Evolutionary conservation across 1,284 basidiomycete species (phyloP).

Genomic region (Ustilago loliicola): DNA sequence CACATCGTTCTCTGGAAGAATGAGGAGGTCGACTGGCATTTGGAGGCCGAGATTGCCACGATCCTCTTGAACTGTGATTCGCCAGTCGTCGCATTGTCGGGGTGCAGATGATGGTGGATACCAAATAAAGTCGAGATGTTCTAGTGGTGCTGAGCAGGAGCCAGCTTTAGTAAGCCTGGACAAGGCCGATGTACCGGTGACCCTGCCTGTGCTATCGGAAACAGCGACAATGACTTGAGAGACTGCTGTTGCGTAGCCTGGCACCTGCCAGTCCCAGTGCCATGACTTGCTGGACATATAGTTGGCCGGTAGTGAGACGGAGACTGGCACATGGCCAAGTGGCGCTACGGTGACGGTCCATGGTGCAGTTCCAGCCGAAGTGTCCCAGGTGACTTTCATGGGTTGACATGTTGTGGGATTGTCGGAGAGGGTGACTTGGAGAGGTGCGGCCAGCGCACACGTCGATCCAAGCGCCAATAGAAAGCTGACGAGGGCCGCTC

Average conservation of each 20-base stretch:
- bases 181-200: constrained; percentile 33
- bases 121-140: constrained; percentile 53
- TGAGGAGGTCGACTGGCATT: constrained; percentile 45
- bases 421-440: constrained; percentile 35
- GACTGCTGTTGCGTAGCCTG: constrained; percentile 23
- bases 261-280: constrained; percentile 44
- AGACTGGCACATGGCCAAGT: constrained; percentile 39
- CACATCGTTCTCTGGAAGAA: constrained; percentile 41
- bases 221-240: constrained; percentile 46
- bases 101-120: constrained; percentile 33
- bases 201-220: constrained; percentile 40
- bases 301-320: constrained; percentile 34
- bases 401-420: constrained; percentile 42
- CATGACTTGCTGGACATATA: constrained; percentile 37
- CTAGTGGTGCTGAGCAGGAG: constrained; percentile 36
- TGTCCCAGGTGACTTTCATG: constrained; percentile 41
- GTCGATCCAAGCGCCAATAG: constrained; percentile 25
- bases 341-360: constrained; percentile 53
- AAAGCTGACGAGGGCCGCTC: not conserved
- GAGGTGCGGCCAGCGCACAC: constrained; percentile 40
- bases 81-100: constrained; percentile 46
- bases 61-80: constrained; percentile 46
- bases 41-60: constrained; percentile 38
- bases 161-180: constrained; percentile 20
- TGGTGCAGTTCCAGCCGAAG: constrained; percentile 41